A percentile compares a stretch with the other conserved stretches of the same genome.
Conservation (phyloP, 2,329 filamentous ascomycete species). For the Paraphoma sp. region DNA sequence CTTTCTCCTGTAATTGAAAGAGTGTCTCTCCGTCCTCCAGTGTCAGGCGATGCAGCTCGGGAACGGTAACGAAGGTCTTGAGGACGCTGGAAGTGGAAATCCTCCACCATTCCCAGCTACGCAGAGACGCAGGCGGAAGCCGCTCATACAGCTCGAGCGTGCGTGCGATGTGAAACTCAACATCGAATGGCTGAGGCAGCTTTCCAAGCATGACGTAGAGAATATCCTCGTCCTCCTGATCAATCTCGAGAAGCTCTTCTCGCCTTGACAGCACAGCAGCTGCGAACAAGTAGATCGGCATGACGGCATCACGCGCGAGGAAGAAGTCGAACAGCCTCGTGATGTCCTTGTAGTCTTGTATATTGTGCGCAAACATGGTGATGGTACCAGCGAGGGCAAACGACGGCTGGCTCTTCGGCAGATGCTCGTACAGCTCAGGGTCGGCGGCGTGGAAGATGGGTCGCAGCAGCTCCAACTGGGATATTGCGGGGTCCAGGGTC, state of each 20-base stretch:
- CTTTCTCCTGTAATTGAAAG: constrained; percentile 74
- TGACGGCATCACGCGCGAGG: constrained; percentile 83
- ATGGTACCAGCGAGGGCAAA: constrained; percentile 93
- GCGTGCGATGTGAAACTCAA: constrained; percentile 76
- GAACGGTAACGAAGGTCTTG: constrained; percentile 74
- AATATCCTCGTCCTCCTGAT: constrained; percentile 79
- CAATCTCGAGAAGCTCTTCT: constrained; percentile 84
- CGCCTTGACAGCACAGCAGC: constrained; percentile 75
- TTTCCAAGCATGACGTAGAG: constrained; percentile 87
- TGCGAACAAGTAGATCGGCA: constrained; percentile 90
- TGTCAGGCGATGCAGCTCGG: constrained; percentile 61
- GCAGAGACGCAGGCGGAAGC: constrained; percentile 76
- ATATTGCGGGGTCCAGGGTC: constrained; percentile 77
- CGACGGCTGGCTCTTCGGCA: constrained; percentile 82
- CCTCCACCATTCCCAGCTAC: constrained; percentile 67
- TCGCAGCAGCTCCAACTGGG: constrained; percentile 87
- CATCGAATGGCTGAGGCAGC: constrained; percentile 78
- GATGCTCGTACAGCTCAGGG: constrained; percentile 72
- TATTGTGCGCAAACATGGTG: constrained; percentile 96
- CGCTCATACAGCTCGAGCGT: constrained; percentile 68
- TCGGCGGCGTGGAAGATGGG: constrained; percentile 79
- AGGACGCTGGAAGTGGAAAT: constrained; percentile 82
- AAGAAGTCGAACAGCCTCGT: constrained; percentile 91
- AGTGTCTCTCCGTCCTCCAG: constrained; percentile 70
- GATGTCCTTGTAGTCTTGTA: constrained; percentile 88